phyloP scores from a whole-genome alignment of 2,329 filamentous ascomycete genomes.

The Fusarium sp. region DNA sequence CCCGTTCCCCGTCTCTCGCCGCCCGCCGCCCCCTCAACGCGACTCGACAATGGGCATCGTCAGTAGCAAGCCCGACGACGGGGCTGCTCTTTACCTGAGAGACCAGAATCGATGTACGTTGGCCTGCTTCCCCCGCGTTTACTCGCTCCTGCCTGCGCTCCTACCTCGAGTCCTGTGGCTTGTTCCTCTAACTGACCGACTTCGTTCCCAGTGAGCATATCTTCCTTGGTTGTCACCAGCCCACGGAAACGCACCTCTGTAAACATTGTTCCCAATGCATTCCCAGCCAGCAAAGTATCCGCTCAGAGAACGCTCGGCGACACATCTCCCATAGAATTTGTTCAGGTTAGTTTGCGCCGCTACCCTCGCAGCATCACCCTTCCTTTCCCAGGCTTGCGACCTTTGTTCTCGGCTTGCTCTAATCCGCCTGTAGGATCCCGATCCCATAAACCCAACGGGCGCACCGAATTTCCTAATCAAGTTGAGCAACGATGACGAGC shows the following conservation, averaged over 20 bases:
- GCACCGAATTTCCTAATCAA: slow-evolving; percentile 87
- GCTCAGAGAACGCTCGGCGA: slow-evolving; percentile 83
- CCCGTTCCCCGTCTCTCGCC: slow-evolving; percentile 38
- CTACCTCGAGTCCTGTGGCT: slow-evolving; percentile 31
- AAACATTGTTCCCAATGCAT: slow-evolving; percentile 87
- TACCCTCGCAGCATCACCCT: slow-evolving; percentile 17
- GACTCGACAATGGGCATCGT: slow-evolving; percentile 87
- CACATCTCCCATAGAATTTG: slow-evolving; percentile 85
- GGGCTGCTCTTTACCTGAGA: slow-evolving; percentile 83
- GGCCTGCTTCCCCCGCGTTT: slow-evolving; percentile 37
- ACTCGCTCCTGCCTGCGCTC: slow-evolving; percentile 20
- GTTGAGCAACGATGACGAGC: slow-evolving; percentile 90
- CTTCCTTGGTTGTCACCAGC: slow-evolving; percentile 86
- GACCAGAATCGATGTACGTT: slow-evolving; percentile 91
- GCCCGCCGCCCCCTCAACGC: slow-evolving; percentile 38
- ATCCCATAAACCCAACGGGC: slow-evolving; percentile 65
- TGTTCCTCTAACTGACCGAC: slow-evolving; percentile 39
- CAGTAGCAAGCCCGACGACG: slow-evolving; percentile 90
- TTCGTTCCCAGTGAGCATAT: slow-evolving; percentile 80
- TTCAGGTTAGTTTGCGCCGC: slow-evolving; percentile 78
- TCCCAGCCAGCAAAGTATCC: slow-evolving; percentile 84
- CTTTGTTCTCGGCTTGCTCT: slow-evolving; percentile 38
- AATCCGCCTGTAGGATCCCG: slow-evolving; percentile 77
- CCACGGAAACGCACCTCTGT: slow-evolving; percentile 83
- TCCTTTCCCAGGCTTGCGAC: slow-evolving; percentile 32